Base-by-base conservation (phyloP, 2,329 filamentous ascomycete genomes). In the Xenoacremonium recifei region DNA sequence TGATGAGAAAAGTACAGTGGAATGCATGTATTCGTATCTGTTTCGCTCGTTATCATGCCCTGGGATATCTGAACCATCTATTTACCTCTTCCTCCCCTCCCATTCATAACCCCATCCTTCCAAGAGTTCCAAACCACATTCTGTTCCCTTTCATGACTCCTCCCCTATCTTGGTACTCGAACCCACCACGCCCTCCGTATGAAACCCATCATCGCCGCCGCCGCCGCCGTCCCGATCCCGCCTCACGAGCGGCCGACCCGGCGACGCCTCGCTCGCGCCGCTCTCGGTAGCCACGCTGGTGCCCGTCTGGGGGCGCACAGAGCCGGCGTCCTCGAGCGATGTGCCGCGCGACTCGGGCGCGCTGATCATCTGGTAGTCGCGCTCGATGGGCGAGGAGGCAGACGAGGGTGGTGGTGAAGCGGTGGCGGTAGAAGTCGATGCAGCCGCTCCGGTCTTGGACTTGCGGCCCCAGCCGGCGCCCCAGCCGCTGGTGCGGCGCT, bases 401-500 rank as follows among this genome's bases (percentile, higher is more conserved):
- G n/a, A n/a, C n/a, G n/a, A n/a, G 5, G 69, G 63, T 2, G 57
- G 55, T 4, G 64, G 59, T 1, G 60, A 56, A 20, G 64, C 65
- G 16, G 59, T 47, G 7, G 62, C 57, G n/a, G n/a, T n/a, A n/a
- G n/a, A n/a, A n/a, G n/a, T n/a, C n/a, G n/a, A n/a, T n/a, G n/a
- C n/a, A n/a, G n/a, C n/a, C 13, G 61, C 66, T 27, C 57, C 57
- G 15, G 58, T 58, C 55, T 61, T 64, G 23, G 62, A 59, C 51
- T 61, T 64, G 29, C 66, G 42, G 36, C 68, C 66, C 63, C 69
- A 71, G 34, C 64, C 64, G 18, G 57, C 62, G 18, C 63, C 73
- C 58, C 72, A 69, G 35, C 66, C 73, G n/a, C 64, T 69, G 4
- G 60, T 60, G 58, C 84, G 87, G 49, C 84, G 75, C 69, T 91